Conservation (phyloP, 164 flowering plant genomes). For the Amborella trichopoda region DNA sequence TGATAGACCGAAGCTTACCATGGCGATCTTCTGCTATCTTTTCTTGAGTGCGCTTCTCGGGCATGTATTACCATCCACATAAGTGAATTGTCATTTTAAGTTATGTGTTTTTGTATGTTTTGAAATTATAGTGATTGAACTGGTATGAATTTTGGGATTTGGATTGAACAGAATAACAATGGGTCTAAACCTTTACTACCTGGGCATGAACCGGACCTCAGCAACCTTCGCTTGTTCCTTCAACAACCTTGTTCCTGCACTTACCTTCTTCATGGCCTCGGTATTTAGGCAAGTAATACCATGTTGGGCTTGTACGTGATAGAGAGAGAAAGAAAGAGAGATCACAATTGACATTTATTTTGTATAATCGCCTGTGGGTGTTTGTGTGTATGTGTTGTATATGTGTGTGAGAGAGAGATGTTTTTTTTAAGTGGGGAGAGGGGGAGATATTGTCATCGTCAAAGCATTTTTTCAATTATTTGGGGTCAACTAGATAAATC, state of each 20-base stretch:
- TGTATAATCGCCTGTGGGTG: background rate
- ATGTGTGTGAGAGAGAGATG: background rate
- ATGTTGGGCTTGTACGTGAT: background rate
- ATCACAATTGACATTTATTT: background rate
- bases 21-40: too few relatives aligned
- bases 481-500: too few relatives aligned
- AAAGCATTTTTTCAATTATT: too few relatives aligned
- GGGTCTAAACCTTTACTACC: slow-evolving; percentile 3
- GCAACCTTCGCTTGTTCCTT: slow-evolving; percentile 2
- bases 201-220: slow-evolving; percentile 1
- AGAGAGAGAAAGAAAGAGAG: background rate
- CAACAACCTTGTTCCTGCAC: slow-evolving; percentile 1
- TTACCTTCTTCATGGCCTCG: slow-evolving; percentile 1
- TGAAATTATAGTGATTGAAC: too few relatives aligned
- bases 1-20: too few relatives aligned
- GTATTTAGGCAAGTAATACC: background rate
- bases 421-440: background rate
- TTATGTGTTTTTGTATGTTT: too few relatives aligned
- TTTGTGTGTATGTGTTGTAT: background rate
- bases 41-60: too few relatives aligned
- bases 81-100: too few relatives aligned
- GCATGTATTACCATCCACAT: too few relatives aligned
- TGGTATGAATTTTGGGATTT: too few relatives aligned
- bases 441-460: background rate
- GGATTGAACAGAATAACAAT: slow-evolving; percentile 5